A percentile compares a stretch with the other conserved stretches of the same genome.
These are phyloP conservation scores for Cadophora luteo-olivacea DNA, from an alignment of 2,329 filamentous ascomycete genomes.

Conservation along the genomic window DNA sequence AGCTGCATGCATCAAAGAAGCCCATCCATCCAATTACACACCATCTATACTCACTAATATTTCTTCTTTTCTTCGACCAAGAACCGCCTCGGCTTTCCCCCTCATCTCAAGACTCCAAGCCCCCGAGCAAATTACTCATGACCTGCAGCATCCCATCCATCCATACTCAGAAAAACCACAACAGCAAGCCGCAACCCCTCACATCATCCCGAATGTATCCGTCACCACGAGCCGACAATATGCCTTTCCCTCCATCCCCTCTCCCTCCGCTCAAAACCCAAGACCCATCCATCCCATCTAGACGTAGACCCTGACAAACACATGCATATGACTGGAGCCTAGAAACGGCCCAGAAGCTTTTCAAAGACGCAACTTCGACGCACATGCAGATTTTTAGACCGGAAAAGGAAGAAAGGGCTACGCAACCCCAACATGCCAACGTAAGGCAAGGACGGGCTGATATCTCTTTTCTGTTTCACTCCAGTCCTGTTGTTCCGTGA, in stretches of 20 bases:
- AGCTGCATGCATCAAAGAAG: neutral
- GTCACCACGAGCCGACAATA: conserved; percentile 9
- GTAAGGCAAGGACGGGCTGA: neutral
- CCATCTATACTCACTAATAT: neutral
- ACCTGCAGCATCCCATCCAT: conserved; percentile 14
- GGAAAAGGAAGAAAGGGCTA: neutral
- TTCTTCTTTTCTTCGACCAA: neutral
- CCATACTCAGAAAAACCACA: neutral
- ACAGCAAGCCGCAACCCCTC: neutral
- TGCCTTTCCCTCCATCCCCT: neutral
- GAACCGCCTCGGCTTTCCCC: conserved; percentile 7
- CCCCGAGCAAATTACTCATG: conserved; percentile 14
- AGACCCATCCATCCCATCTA: conserved; percentile 5
- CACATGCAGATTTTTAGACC: neutral
- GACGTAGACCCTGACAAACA: conserved; percentile 11
- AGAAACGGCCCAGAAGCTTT: conserved; percentile 8
- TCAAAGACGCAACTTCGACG: neutral
- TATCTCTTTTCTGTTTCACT: neutral
- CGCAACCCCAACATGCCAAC: neutral
- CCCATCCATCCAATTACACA: neutral
- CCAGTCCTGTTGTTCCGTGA: too few species aligned
- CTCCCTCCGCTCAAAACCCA: neutral
- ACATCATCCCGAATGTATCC: neutral
- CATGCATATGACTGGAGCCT: conserved; percentile 12
- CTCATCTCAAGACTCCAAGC: conserved; percentile 4